Conservation (phyloP, 2,329 filamentous ascomycete genomes). For the Pezicula rhizophila region DNA sequence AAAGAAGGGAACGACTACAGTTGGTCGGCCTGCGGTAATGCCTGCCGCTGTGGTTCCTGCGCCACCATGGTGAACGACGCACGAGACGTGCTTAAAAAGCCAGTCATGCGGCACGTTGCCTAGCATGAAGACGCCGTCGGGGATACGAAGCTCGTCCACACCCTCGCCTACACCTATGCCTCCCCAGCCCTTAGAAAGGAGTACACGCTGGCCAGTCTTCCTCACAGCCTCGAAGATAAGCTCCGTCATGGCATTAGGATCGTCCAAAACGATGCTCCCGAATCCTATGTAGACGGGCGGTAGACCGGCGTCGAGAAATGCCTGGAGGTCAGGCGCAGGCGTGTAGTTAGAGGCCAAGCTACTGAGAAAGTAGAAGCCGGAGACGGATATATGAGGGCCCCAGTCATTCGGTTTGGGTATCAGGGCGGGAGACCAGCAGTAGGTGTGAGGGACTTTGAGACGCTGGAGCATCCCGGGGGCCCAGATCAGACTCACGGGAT, state of each 20-base stretch:
- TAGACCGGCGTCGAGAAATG: slow-evolving; percentile 60
- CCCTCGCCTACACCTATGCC: slow-evolving; percentile 69
- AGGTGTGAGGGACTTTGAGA: slow-evolving; percentile 51
- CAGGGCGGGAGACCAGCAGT: slow-evolving; percentile 37
- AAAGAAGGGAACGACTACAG: slow-evolving; percentile 59
- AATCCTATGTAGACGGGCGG: slow-evolving; percentile 76
- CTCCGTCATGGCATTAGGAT: slow-evolving; percentile 60
- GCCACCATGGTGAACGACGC: too few species aligned
- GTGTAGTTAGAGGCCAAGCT: slow-evolving; percentile 52
- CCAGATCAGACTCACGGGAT: slow-evolving; percentile 70
- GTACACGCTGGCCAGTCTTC: slow-evolving; percentile 58
- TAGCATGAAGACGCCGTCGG: slow-evolving; percentile 10
- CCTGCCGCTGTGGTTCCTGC: too few species aligned
- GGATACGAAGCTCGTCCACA: slow-evolving; percentile 68
- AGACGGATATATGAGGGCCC: slow-evolving; percentile 60
- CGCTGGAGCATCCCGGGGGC: slow-evolving; percentile 71
- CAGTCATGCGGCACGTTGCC: too few species aligned
- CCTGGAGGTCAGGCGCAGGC: slow-evolving; percentile 54
- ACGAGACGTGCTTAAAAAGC: too few species aligned
- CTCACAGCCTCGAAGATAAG: slow-evolving; percentile 64
- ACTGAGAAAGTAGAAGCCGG: slow-evolving; percentile 69
- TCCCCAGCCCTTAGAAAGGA: slow-evolving; percentile 82
- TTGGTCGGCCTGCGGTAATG: slow-evolving; percentile 27
- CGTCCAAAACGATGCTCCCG: slow-evolving; percentile 71
- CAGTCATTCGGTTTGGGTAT: slow-evolving; percentile 71